Base-by-base conservation (phyloP, 352 stramenopile genomes). In the Pythium pyrilobum region DNA sequence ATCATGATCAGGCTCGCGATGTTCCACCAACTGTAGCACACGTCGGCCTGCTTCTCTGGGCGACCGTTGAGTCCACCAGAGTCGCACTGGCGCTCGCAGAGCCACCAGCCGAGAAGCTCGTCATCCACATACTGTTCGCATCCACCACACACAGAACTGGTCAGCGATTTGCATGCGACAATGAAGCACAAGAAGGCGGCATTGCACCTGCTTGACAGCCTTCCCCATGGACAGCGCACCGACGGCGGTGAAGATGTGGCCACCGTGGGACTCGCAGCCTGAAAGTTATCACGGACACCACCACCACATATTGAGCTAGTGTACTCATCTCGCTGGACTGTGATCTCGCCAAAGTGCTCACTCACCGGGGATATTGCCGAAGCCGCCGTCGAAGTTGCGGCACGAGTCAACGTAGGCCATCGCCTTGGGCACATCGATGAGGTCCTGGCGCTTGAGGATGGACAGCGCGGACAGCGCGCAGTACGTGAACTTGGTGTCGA, bases 21-120 rank as follows among this genome's bases (percentile, higher is more conserved):
- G 71, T 98, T 98, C 97, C 97, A 99, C 96, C 97, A 99, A 52
- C 89, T 98, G 71, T 99, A 99, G 71, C 97, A 99, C 38, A 99
- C 96, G 71, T 99, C 97, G 0, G 96, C 94, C 59, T 99, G 97
- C 82, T 99, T 99, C 77, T 99, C 97, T 0, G 96, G 96, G 33
- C 97, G 76, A 8, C 97, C 97, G 66, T 99, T 99, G 24, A 95
- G 67, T 8, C 85, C 82, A 27, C 82, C 83, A 10, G 81, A 95
- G 71, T 99, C 97, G 69, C 96, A 98, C 68, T 99, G 97, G 39
- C 97, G 80, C 71, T 99, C 96, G 47, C 89, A 95, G 12, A 99
- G 81, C 96, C 96, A 99, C 95, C 96, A 98, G 1, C 87, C 88
- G 4, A 99, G 77, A 27, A 97, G 58, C 60, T 98, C 90, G 29